Evolutionary conservation across 257 asterid genomes (phyloP).

Genomic region (Solanum bulbocastanum): DNA sequence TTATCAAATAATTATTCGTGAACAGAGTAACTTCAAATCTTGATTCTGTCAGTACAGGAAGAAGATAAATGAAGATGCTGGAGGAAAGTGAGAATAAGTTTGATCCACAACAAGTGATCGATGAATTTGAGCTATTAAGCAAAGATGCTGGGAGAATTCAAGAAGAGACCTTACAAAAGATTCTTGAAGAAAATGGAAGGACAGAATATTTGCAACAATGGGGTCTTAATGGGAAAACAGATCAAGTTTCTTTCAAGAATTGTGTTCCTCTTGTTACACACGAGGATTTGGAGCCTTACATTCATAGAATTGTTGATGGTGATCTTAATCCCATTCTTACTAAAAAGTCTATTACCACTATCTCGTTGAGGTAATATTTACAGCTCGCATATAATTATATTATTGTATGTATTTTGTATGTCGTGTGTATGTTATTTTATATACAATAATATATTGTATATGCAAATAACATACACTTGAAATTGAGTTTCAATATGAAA

Average conservation of each 20-base stretch:
- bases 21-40: not conserved
- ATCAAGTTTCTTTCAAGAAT: conserved; percentile 47
- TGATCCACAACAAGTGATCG: conserved; percentile 51
- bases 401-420: not conserved
- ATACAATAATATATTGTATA: not conserved
- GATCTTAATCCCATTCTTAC: conserved; percentile 54
- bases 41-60: not conserved
- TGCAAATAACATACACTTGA: not conserved
- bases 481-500: too few relatives aligned
- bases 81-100: conserved; percentile 52
- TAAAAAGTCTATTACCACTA: conserved; percentile 62
- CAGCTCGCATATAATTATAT: not conserved
- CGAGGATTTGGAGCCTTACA: conserved; percentile 68
- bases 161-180: conserved; percentile 54
- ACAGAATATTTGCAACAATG: conserved; percentile 72
- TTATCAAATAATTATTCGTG: not conserved
- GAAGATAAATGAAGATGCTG: conserved; percentile 23
- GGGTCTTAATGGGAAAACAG: conserved; percentile 70
- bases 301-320: conserved; percentile 65
- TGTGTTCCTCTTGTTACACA: conserved; percentile 68
- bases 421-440: not conserved
- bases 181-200: conserved; percentile 66
- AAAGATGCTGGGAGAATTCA: conserved; percentile 64
- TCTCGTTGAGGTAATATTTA: conserved; percentile 54
- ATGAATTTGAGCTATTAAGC: conserved; percentile 63